A percentile compares a stretch with the other conserved stretches of the same genome.
phyloP scores from a whole-genome alignment of 495 filamentous ascomycete genomes.

The Penicillium paxilli region DNA sequence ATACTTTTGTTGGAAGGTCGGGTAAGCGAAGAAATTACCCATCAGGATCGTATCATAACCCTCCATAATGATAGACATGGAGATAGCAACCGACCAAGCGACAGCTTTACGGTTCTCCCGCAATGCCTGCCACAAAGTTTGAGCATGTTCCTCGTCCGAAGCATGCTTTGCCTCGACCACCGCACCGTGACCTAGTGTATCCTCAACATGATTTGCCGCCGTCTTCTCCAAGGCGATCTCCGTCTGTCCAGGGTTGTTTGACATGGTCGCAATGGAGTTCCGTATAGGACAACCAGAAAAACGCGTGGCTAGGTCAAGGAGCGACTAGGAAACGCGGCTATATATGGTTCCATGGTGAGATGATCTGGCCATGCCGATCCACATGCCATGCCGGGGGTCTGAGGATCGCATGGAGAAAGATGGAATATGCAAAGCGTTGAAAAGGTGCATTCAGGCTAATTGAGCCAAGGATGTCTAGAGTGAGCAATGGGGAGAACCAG shows the following conservation, averaged over 20 bases:
- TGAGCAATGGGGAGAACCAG: neutral
- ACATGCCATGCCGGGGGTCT: slow-evolving; percentile 5
- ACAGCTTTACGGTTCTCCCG: slow-evolving; percentile 49
- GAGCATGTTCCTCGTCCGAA: slow-evolving; percentile 31
- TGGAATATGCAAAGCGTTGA: neutral
- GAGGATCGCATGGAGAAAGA: slow-evolving; percentile 14
- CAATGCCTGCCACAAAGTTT: slow-evolving; percentile 33
- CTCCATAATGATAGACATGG: slow-evolving; percentile 51
- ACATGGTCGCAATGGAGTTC: slow-evolving; percentile 6
- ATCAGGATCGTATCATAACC: slow-evolving; percentile 52
- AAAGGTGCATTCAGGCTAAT: slow-evolving; percentile 17
- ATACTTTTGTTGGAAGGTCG: slow-evolving; percentile 37
- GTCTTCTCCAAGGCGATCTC: slow-evolving; percentile 25
- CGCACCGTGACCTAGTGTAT: slow-evolving; percentile 23
- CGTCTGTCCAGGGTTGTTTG: slow-evolving; percentile 5
- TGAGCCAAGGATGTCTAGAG: neutral
- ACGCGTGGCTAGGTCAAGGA: neutral
- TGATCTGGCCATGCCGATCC: neutral
- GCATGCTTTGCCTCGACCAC: slow-evolving; percentile 34
- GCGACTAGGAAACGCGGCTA: neutral
- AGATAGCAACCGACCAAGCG: slow-evolving; percentile 47
- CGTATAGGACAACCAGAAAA: neutral
- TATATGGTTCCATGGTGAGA: slow-evolving; percentile 4
- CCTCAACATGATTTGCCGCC: slow-evolving; percentile 28
- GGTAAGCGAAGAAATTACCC: slow-evolving; percentile 40